Evolutionary conservation across 345 rosid genomes (phyloP), one percentile per base, ranked within the genome.

Genomic region (Erodium maritimum): DNA sequence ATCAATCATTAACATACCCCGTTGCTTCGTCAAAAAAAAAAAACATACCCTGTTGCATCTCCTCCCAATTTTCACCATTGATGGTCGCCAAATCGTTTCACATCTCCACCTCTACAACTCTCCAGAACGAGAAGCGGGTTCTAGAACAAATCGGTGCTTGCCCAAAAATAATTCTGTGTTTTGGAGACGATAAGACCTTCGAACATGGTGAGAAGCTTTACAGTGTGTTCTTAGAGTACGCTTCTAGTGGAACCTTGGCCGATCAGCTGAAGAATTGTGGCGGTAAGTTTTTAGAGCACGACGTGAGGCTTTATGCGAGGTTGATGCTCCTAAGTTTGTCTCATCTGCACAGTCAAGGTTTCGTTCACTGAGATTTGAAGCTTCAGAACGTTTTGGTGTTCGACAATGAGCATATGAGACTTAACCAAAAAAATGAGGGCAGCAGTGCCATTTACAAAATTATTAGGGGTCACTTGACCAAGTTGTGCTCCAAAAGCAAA

Each of bases 281-380:
- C 24, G 73, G 73, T 13, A 29, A 33, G 34, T 52, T 73, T 55
- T 13, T 25, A 48, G 77, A 73, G 33, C 19, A 58, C 5, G 68
- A 69, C 1, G 65, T 61, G 0, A 62, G 19, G 21, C 5, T 16
- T 5, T 59, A 50, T 57, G 59, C 73, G 0, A 69, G 60, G 54
- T 62, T 68, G 67, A 52, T 69, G 1, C 59, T 73, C 1, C 66
- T 62, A n/a, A 73, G 77, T 5, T 57, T 73, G 14, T 45, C 50
- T 50, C 42, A 53, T 33, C 52, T 73, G 21, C 77, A 73, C 65
- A 50, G 59, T 8, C 69, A 59, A 45, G 77, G 77, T 55, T 73
- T 69, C 29, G 68, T 52, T 45, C 77, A 73, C 63, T 69, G 73
- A 29, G 77, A 73, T 21, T 10, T 73, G 13, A 73, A 73, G 73